These are phyloP conservation scores for Spergularia marina DNA, from an alignment of 148 eudicot genomes.

Conservation along the genomic window DNA sequence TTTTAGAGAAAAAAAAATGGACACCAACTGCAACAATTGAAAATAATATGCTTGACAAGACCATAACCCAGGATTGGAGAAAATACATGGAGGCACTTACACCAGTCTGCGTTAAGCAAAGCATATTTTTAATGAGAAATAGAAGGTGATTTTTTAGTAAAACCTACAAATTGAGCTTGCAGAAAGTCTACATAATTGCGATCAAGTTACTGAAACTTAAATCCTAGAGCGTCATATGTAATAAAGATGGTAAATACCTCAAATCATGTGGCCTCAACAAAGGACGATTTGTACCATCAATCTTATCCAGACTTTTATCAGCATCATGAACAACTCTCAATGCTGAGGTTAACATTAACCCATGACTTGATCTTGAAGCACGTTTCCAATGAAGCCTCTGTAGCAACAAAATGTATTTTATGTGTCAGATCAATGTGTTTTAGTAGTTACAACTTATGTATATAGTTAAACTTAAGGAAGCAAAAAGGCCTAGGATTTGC, in stretches of 20 bases:
- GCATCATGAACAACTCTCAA: slow-evolving; percentile 63
- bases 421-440: not conserved
- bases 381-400: slow-evolving; percentile 97
- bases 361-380: slow-evolving; percentile 74
- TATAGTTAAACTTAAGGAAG: not conserved
- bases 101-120: not conserved
- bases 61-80: too few species aligned
- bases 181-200: slow-evolving; percentile 2
- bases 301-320: slow-evolving; percentile 31
- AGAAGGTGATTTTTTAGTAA: not conserved
- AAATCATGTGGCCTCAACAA: slow-evolving; percentile 73
- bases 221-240: not conserved
- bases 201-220: not conserved
- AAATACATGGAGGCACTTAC: not conserved
- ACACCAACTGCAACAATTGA: too few species aligned
- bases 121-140: not conserved
- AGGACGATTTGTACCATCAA: slow-evolving; percentile 39
- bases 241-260: slow-evolving; percentile 38
- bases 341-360: slow-evolving; percentile 87
- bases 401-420: slow-evolving; percentile 16
- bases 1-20: too few species aligned
- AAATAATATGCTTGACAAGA: too few species aligned
- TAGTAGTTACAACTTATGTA: not conserved
- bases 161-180: not conserved
- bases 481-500: not conserved